phyloP scores from a whole-genome alignment of 1,139 yeast genomes.

The Blastobotrys apis region DNA sequence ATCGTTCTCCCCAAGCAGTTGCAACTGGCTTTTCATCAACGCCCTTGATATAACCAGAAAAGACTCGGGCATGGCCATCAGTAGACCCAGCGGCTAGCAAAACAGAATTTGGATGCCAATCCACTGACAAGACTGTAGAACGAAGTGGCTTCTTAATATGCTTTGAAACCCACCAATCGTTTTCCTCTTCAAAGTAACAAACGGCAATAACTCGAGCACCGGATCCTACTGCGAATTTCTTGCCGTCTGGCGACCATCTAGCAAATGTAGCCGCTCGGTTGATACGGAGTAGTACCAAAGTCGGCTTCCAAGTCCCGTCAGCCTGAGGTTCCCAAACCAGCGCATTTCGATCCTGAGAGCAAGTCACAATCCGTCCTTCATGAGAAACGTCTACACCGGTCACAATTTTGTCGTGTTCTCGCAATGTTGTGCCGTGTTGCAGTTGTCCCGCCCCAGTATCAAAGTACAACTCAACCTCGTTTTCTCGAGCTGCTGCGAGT shows the following conservation, averaged over 20 bases:
- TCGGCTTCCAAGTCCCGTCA: slow-evolving; percentile 70
- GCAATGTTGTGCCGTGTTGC: slow-evolving; percentile 55
- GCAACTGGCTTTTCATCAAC: slow-evolving; percentile 79
- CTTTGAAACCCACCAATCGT: slow-evolving; percentile 99
- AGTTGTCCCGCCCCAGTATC: slow-evolving; percentile 44
- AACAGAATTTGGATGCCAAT: slow-evolving; percentile 95
- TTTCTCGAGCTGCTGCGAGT: slow-evolving; percentile 79
- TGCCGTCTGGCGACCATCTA: slow-evolving; percentile 89
- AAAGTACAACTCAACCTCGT: slow-evolving; percentile 66
- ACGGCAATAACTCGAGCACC: slow-evolving; percentile 92
- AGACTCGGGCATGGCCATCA: slow-evolving; percentile 91
- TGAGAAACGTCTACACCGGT: slow-evolving; percentile 91
- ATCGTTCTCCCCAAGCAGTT: slow-evolving; percentile 87
- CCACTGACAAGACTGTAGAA: slow-evolving; percentile 77
- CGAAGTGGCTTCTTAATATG: slow-evolving; percentile 90
- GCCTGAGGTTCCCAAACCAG: slow-evolving; percentile 83
- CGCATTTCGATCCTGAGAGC: slow-evolving; percentile 97
- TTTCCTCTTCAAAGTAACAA: slow-evolving; percentile 92
- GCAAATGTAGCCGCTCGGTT: slow-evolving; percentile 93
- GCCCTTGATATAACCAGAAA: slow-evolving; percentile 89
- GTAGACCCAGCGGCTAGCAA: slow-evolving; percentile 88
- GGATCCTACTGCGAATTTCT: slow-evolving; percentile 95
- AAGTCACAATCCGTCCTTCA: slow-evolving; percentile 88
- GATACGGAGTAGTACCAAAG: slow-evolving; percentile 86
- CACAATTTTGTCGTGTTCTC: slow-evolving; percentile 90